Percentiles rank a stretch among this genome's conserved stretches.
phyloP scores from a whole-genome alignment of 306 rosid genomes.

The Ormosia semicastrata region DNA sequence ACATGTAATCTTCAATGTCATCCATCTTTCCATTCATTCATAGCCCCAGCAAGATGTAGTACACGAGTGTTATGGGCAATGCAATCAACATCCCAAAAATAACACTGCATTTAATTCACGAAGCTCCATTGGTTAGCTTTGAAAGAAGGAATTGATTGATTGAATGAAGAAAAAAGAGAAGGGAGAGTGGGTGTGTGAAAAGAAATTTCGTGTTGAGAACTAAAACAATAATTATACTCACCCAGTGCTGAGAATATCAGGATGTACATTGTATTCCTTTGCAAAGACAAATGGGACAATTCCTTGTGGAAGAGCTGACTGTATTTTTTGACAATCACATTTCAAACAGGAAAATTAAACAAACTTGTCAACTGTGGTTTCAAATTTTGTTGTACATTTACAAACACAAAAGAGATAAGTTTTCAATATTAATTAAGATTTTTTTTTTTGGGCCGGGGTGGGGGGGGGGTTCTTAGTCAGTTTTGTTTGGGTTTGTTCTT shows the following conservation, averaged over 20 bases:
- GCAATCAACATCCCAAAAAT: slow-evolving; percentile 93
- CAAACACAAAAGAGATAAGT: slow-evolving; percentile 13
- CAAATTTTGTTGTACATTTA: slow-evolving; percentile 31
- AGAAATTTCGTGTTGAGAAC: background rate
- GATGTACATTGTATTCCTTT: slow-evolving; percentile 88
- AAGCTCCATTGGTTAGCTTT: background rate
- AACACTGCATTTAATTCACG: slow-evolving; percentile 58
- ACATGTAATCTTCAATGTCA: slow-evolving; percentile 21
- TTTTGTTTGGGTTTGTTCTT: background rate
- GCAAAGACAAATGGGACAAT: slow-evolving; percentile 98
- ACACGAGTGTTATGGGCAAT: slow-evolving; percentile 83
- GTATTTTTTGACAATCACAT: slow-evolving; percentile 30
- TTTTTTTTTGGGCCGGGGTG: background rate
- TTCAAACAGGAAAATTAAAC: slow-evolving; percentile 23
- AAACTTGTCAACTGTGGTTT: slow-evolving; percentile 35
- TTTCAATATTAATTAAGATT: background rate
- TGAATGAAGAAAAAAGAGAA: background rate
- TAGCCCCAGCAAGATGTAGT: slow-evolving; percentile 88
- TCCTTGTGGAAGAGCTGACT: slow-evolving; percentile 99
- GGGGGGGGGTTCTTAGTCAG: background rate
- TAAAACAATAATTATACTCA: slow-evolving; percentile 20
- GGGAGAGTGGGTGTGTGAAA: background rate
- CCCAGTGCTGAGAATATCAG: slow-evolving; percentile 97
- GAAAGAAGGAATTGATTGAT: background rate
- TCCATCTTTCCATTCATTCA: slow-evolving; percentile 36